Conservation (phyloP, 129 eudicot species). For the Saposhnikovia divaricata region DNA sequence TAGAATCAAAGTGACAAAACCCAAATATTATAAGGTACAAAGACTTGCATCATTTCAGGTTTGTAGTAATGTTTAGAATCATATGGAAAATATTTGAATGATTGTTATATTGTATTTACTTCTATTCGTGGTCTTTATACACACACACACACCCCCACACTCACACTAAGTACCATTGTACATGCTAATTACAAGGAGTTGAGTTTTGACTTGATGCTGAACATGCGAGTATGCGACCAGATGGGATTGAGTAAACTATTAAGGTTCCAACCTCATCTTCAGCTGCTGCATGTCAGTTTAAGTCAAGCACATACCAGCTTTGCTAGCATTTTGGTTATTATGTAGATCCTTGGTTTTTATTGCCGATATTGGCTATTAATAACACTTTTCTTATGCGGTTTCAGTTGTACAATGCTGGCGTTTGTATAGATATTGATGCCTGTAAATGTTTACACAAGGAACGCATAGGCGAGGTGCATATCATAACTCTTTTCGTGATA, state of each 20-base stretch:
- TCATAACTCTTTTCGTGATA: conserved; percentile 16
- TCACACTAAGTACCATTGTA: neutral
- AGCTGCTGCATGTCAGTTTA: neutral
- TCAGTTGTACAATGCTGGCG: conserved; percentile 27
- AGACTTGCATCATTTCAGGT: conserved; percentile 18
- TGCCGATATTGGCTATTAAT: conserved; percentile 6
- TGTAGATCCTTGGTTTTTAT: neutral
- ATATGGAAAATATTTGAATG: neutral
- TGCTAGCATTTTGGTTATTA: neutral
- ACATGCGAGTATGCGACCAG: neutral
- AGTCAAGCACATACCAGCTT: neutral
- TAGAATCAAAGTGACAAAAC: too few relatives aligned
- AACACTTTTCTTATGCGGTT: conserved; percentile 9
- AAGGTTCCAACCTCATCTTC: neutral
- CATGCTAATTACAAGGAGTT: neutral
- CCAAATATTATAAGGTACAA: conserved; percentile 48
- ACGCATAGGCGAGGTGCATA: conserved; percentile 17
- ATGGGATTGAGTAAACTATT: neutral
- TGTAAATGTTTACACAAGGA: conserved; percentile 19
- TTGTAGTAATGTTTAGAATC: conserved; percentile 15
- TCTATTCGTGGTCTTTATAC: neutral
- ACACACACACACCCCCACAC: neutral
- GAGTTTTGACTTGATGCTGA: neutral
- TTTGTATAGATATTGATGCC: conserved; percentile 20
- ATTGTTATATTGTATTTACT: neutral